A percentile compares a stretch with the other conserved stretches of the same genome.
phyloP scores from a whole-genome alignment of 2,329 filamentous ascomycete species.

The Sporothrix dimorphospora region DNA sequence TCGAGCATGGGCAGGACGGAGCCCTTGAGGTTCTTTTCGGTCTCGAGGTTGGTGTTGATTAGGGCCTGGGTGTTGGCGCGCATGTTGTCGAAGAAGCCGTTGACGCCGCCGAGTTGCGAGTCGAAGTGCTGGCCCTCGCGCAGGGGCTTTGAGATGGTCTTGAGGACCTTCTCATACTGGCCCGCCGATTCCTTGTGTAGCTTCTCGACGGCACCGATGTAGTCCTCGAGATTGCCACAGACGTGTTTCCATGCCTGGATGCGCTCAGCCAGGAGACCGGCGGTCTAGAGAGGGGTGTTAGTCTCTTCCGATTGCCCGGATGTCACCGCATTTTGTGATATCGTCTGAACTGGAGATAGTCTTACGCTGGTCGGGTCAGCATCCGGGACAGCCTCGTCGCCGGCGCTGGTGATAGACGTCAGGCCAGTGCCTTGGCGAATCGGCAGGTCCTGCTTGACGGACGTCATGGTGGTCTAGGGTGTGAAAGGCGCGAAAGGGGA shows the following conservation, averaged over 20 bases:
- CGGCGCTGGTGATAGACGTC: slow-evolving; percentile 43
- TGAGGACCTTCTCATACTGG: slow-evolving; percentile 93
- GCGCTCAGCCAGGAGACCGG: slow-evolving; percentile 81
- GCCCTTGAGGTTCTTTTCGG: slow-evolving; percentile 85
- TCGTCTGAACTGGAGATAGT: not conserved
- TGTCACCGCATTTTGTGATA: not conserved
- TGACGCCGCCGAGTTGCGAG: slow-evolving; percentile 81
- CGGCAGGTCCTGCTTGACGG: slow-evolving; percentile 31
- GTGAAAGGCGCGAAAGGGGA: not conserved
- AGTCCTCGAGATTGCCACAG: slow-evolving; percentile 87
- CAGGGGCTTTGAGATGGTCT: slow-evolving; percentile 85
- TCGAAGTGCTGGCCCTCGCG: slow-evolving; percentile 93
- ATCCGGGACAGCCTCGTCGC: slow-evolving; percentile 63
- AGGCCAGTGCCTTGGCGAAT: slow-evolving; percentile 34
- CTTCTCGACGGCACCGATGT: slow-evolving; percentile 83
- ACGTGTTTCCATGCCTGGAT: slow-evolving; percentile 96
- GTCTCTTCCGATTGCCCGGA: not conserved
- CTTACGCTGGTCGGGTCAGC: slow-evolving; percentile 61
- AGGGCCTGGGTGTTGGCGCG: slow-evolving; percentile 89
- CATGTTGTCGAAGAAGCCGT: slow-evolving; percentile 92
- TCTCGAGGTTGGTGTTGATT: slow-evolving; percentile 86
- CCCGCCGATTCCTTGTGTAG: slow-evolving; percentile 82
- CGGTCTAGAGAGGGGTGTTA: slow-evolving; percentile 55
- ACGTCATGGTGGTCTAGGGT: slow-evolving; percentile 19
- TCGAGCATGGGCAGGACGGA: slow-evolving; percentile 86